phyloP scores from a whole-genome alignment of 2,329 filamentous ascomycete genomes.

The Myriosclerotinia duriaeana region DNA sequence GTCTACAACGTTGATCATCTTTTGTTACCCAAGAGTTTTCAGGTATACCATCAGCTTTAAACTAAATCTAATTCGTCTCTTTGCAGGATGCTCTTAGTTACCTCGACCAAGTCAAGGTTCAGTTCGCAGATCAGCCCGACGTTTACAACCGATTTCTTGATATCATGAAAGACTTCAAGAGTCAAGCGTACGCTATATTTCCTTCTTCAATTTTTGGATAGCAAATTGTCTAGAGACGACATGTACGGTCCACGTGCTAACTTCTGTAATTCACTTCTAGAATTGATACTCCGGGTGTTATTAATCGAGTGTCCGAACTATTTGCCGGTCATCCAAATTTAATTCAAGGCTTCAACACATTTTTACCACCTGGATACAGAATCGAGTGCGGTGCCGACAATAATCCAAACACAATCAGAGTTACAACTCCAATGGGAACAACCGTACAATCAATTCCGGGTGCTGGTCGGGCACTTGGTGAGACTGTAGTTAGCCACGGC shows the following conservation, averaged over 20 bases:
- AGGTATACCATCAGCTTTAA: background rate
- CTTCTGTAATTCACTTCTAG: slow-evolving; percentile 43
- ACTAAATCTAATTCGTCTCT: slow-evolving; percentile 26
- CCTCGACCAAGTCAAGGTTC: slow-evolving; percentile 96
- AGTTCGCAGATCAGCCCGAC: slow-evolving; percentile 94
- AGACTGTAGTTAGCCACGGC: slow-evolving; percentile 35
- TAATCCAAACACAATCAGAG: slow-evolving; percentile 92
- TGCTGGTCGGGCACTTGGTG: slow-evolving; percentile 46
- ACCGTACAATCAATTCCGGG: slow-evolving; percentile 82
- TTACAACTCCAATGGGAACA: slow-evolving; percentile 97
- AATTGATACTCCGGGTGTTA: slow-evolving; percentile 96
- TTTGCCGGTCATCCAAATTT: slow-evolving; percentile 94
- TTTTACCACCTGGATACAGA: slow-evolving; percentile 89
- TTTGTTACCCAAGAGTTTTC: slow-evolving; percentile 27
- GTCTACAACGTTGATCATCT: slow-evolving; percentile 36
- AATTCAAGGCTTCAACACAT: slow-evolving; percentile 98
- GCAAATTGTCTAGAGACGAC: slow-evolving; percentile 36
- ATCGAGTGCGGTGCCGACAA: slow-evolving; percentile 95
- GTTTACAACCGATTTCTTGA: slow-evolving; percentile 97
- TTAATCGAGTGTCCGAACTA: slow-evolving; percentile 90
- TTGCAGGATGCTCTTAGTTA: slow-evolving; percentile 81
- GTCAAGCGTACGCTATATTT: slow-evolving; percentile 70
- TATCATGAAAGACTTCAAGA: slow-evolving; percentile 99
- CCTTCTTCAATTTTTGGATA: slow-evolving; percentile 1
- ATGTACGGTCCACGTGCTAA: background rate